Base-by-base conservation (phyloP, 2,329 filamentous ascomycete species). In the Hymenoscyphus salicellus region DNA sequence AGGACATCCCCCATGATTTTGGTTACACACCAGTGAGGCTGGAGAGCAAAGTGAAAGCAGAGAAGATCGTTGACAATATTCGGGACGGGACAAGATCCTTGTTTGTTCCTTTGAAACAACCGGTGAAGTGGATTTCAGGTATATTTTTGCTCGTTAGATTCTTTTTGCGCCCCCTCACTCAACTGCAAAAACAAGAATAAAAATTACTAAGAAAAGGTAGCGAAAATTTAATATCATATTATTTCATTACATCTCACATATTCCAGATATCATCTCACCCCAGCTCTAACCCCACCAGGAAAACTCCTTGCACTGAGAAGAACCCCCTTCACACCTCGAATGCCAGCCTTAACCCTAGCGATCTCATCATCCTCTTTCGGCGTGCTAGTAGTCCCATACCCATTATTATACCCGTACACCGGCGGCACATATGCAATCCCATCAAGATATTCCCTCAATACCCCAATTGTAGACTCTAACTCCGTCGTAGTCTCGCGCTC, bases 321-420 rank as follows among this genome's bases (percentile, higher is more conserved):
- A 11, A 92, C 85, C 1, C 91, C 91, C 79, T 96, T 96, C 52
- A 95, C 85, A 63, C 89, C 84, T 68, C 91, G 81, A 60, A 96
- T 93, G 66, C 89, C 90, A 68, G 86, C 86, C 78, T 90, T 91
- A 23, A 91, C 82, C 73, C 85, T 86, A 68, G 86, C 86, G 71
- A 92, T 87, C 77, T 91, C 89, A 76, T 94, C 90, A 66, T 87
- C 83, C 33, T 84, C 83, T 71, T 86, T 86, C 59, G 77, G 76
- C 20, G 49, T 61, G 32, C 26, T 17, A 10, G 26, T 16, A 33
- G 26, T 41, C 5, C 55, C 33, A 38, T 36, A 61, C 5, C 58
- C 61, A 36, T n/a, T 46, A n/a, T 52, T 77, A 74, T 61, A 77
- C 68, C 64, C 60, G 65, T 69, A 75, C 66, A 28, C 74, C 68